These are phyloP conservation scores for Umbelopsis sp. DNA, from an alignment of 192 early-diverging fungal genomes.

Conservation along the genomic window DNA sequence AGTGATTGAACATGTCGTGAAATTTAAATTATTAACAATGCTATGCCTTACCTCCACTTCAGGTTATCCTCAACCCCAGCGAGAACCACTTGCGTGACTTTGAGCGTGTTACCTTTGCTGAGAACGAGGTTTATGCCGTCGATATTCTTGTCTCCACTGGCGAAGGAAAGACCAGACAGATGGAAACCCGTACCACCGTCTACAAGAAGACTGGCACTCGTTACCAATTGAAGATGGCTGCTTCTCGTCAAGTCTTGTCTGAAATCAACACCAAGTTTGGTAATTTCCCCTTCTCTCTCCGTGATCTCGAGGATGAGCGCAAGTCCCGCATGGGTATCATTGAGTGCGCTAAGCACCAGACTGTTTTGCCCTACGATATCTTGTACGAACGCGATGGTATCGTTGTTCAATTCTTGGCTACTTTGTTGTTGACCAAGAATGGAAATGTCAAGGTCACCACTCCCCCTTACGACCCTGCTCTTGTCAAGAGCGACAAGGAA, in stretches of 20 bases:
- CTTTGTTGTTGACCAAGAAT: slow-evolving; percentile 86
- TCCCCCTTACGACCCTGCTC: slow-evolving; percentile 69
- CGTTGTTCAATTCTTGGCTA: slow-evolving; percentile 91
- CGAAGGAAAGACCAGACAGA: slow-evolving; percentile 80
- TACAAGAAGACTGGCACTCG: slow-evolving; percentile 84
- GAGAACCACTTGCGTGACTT: slow-evolving; percentile 74
- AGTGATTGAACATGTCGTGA: too few species aligned
- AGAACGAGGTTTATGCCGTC: slow-evolving; percentile 92
- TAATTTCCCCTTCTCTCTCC: slow-evolving; percentile 86
- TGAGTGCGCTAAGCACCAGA: slow-evolving; percentile 83
- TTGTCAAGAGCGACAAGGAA: slow-evolving; percentile 84
- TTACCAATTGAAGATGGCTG: slow-evolving; percentile 87
- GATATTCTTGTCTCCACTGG: slow-evolving; percentile 89
- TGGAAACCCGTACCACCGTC: slow-evolving; percentile 80
- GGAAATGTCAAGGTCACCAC: slow-evolving; percentile 87
- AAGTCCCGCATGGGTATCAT: slow-evolving; percentile 90
- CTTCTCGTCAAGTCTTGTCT: slow-evolving; percentile 71
- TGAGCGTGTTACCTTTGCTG: slow-evolving; percentile 66
- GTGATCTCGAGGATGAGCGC: slow-evolving; percentile 86
- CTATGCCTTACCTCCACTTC: too few species aligned
- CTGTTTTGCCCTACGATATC: slow-evolving; percentile 82
- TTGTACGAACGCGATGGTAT: slow-evolving; percentile 80
- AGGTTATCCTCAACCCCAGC: slow-evolving; percentile 88
- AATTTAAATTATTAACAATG: too few species aligned
- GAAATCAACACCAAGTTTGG: slow-evolving; percentile 82